Evolutionary conservation across 2,329 filamentous ascomycete species (phyloP), one percentile per base, ranked within the genome.

Genomic region (Sphaerostilbella broomeana): DNA sequence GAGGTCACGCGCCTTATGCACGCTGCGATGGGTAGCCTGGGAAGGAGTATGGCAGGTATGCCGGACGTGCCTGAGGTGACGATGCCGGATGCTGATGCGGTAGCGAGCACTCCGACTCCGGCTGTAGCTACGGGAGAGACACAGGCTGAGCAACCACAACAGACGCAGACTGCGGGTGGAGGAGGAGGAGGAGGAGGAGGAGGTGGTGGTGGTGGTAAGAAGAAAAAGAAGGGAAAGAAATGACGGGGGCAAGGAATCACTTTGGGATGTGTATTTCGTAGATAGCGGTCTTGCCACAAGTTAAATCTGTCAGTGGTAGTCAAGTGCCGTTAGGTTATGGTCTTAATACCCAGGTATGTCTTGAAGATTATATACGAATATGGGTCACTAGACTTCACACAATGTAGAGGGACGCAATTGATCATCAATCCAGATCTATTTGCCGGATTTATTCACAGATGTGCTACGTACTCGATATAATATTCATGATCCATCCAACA

Each of bases 1-100:
- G 90, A 97, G 65, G 88, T 98, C 8, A 82, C 84, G 17, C 73
- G 92, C 19, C 65, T 98, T 53, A 77, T 98, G 42, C 50, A 57
- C 45, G 77, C 79, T 36, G 77, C 81, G 29, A 62, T 98, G 47
- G 88, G 87, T 1, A 74, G 77, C 42, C 63, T 95, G 50, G 86
- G 82, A n/a, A 73, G 79, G 39, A 75, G 71, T 42, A 81, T 84
- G 70, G 77, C 75, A 11, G 77, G 71, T 22, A 56, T 81, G 49
- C 65, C 69, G 37, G 63, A 62, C 13, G 54, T 57, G 18, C 56
- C 57, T 13, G 68, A 70, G 35, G 69, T 62, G 49, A 52, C 55
- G 5, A 68, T 68, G 61, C 54, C 49, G 10, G 69, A 72, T 46
- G 61, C 60, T 12, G 29, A 38, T 35, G 17, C 54, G 55, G n/a